Evolutionary conservation across 192 early-diverging fungal species (phyloP), one percentile per base, ranked within the genome.

Genomic region (Coemansia sp.): DNA sequence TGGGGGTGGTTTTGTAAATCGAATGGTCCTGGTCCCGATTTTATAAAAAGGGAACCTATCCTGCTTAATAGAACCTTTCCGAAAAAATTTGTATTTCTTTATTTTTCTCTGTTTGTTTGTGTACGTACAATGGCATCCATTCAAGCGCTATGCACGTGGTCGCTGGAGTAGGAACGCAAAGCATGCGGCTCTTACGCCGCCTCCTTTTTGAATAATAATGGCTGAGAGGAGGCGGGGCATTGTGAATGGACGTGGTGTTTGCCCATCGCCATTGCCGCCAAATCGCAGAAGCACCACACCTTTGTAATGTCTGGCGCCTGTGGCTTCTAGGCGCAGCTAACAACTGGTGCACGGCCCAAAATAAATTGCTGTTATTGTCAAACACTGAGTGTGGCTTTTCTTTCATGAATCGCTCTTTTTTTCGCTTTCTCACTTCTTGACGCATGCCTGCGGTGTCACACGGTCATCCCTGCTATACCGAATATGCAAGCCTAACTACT

Each of bases 271-370:
- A 46, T 14, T 13, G 24, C 24, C 48, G 48, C 11, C 24, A 51
- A 51, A 51, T 57, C n/a, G 55, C 55, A 18, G 16, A 31, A 35
- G 8, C n/a, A 34, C 24, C 5, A 10, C 55, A n/a, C 13, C 31
- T 57, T 57, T 57, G n/a, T 57, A 16, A 18, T 57, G 13, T 31
- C 31, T 34, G 14, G 24, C 7, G 33, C 14, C 33, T 18, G 55
- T 57, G 55, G 55, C 55, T 57, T 57, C 33, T 57, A n/a, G 33
- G 55, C 55, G 55, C 55, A 57, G 55, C 55, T 14, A 35, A 18
- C 24, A 28, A 34, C 18, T 21, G 43, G 43, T 21, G 43, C 43
- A 46, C 43, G 43, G 43, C 43, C 43, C 43, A 46, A 46, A 20
- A 31, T 31, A 46, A 46, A 46, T 57, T 7, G 55, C 55, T 57